Conservation (phyloP, 164 flowering plant species). For the Euptelea pleiosperma region DNA sequence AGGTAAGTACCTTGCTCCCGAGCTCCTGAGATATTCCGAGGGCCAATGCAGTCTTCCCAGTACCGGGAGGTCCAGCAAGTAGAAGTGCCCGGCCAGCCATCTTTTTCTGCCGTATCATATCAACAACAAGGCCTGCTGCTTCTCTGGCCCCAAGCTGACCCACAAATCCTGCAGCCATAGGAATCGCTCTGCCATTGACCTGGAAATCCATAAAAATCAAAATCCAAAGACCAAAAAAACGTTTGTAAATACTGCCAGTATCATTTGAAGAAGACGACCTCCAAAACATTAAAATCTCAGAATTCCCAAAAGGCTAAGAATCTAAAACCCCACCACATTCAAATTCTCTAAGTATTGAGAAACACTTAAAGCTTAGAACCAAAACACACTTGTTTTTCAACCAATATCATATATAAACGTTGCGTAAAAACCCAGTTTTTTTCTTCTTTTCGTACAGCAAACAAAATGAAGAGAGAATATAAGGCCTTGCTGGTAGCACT, state of each 20-base stretch:
- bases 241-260: not conserved
- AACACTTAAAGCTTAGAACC: too few species aligned
- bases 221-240: not conserved
- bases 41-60: constrained; percentile 97
- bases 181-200: constrained; percentile 71
- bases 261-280: too few species aligned
- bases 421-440: too few species aligned
- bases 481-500: too few species aligned
- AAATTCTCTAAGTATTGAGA: too few species aligned
- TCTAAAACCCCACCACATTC: too few species aligned
- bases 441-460: too few species aligned
- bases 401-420: too few species aligned
- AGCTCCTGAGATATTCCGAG: constrained; percentile 94
- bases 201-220: constrained; percentile 22
- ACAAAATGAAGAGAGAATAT: too few species aligned
- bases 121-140: constrained; percentile 92
- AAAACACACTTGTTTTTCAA: too few species aligned
- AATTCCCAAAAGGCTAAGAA: too few species aligned
- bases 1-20: constrained; percentile 78
- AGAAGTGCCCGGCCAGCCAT: constrained; percentile 98
- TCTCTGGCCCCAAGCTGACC: constrained; percentile 89
- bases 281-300: too few species aligned
- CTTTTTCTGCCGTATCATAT: constrained; percentile 90
- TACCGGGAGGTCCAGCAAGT: constrained; percentile 96
- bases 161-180: constrained; percentile 90